Percentiles rank a stretch among this genome's conserved stretches.
Evolutionary conservation across 768 basidiomycete genomes (phyloP).

Genomic region (Boletus rufocinnamomeus): DNA sequence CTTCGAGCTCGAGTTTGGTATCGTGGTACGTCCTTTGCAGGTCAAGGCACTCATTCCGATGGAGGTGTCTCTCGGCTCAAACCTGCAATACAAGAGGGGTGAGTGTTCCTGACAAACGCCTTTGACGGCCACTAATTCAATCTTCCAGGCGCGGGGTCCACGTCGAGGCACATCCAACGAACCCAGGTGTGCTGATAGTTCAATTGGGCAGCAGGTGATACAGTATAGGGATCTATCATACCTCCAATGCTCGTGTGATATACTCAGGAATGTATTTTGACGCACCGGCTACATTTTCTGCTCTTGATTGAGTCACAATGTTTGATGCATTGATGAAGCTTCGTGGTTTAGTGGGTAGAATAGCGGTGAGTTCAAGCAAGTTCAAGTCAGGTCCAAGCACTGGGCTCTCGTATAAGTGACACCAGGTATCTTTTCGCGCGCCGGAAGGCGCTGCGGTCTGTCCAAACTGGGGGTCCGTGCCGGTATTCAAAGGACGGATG

Average conservation of each 20-base stretch:
- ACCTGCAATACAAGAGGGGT: constrained; percentile 86
- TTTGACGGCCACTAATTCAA: not conserved
- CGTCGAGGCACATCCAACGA: constrained; percentile 76
- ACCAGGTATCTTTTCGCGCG: too few relatives aligned
- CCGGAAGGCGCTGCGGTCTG: too few relatives aligned
- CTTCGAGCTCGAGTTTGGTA: not conserved
- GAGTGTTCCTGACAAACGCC: constrained; percentile 18
- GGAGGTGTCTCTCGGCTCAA: constrained; percentile 79
- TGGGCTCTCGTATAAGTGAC: not conserved
- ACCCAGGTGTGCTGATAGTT: constrained; percentile 83
- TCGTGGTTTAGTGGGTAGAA: not conserved
- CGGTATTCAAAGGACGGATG: too few relatives aligned
- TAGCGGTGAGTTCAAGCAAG: not conserved
- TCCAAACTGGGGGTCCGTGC: too few relatives aligned
- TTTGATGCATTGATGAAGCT: not conserved
- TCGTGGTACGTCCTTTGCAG: constrained; percentile 36
- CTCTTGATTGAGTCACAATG: not conserved
- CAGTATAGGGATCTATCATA: not conserved
- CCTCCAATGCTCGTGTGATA: not conserved
- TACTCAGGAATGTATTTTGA: not conserved
- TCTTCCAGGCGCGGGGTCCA: constrained; percentile 61
- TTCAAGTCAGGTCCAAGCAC: not conserved
- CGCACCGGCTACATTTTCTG: not conserved
- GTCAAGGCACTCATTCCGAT: constrained; percentile 86
- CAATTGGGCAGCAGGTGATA: constrained; percentile 28